A percentile compares a stretch with the other conserved stretches of the same genome.
phyloP scores from a whole-genome alignment of 306 rosid genomes.

The Fagus sylvatica region DNA sequence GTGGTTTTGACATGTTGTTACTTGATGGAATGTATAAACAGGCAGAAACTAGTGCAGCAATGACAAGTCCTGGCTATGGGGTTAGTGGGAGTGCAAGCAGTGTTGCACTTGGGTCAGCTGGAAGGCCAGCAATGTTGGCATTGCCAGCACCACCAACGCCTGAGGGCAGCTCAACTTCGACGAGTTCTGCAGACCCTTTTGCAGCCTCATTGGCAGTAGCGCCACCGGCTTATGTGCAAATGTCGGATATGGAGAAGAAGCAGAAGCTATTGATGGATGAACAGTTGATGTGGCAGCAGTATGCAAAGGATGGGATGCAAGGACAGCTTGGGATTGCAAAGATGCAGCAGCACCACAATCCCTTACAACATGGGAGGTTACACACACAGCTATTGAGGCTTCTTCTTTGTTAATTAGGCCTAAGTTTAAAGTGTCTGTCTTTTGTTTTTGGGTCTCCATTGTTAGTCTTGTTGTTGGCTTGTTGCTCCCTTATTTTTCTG shows the following conservation, averaged over 20 bases:
- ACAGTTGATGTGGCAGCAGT: constrained; percentile 89
- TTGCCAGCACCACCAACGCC: constrained; percentile 67
- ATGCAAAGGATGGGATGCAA: constrained; percentile 61
- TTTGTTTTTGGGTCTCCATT: too few species aligned
- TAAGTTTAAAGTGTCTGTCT: background rate
- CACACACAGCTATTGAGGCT: constrained; percentile 49
- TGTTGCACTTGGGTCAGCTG: constrained; percentile 74
- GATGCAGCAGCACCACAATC: constrained; percentile 42
- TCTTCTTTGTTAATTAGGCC: constrained; percentile 13
- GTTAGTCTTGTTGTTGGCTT: too few species aligned
- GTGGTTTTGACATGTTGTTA: constrained; percentile 72
- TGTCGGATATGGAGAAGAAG: constrained; percentile 93
- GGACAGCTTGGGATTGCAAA: constrained; percentile 49
- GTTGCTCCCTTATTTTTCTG: too few species aligned
- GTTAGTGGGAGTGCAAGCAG: constrained; percentile 84
- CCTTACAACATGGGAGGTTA: constrained; percentile 53
- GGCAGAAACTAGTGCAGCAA: constrained; percentile 30
- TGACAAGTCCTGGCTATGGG: constrained; percentile 53
- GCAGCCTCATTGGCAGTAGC: constrained; percentile 76
- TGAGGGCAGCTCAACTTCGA: background rate
- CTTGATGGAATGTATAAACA: constrained; percentile 85
- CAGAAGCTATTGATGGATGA: constrained; percentile 77
- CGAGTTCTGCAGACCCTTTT: constrained; percentile 54
- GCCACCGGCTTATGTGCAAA: constrained; percentile 86
- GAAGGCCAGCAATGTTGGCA: constrained; percentile 75